phyloP scores from a whole-genome alignment of 2,329 filamentous ascomycete species.

The Colletotrichum sp. region DNA sequence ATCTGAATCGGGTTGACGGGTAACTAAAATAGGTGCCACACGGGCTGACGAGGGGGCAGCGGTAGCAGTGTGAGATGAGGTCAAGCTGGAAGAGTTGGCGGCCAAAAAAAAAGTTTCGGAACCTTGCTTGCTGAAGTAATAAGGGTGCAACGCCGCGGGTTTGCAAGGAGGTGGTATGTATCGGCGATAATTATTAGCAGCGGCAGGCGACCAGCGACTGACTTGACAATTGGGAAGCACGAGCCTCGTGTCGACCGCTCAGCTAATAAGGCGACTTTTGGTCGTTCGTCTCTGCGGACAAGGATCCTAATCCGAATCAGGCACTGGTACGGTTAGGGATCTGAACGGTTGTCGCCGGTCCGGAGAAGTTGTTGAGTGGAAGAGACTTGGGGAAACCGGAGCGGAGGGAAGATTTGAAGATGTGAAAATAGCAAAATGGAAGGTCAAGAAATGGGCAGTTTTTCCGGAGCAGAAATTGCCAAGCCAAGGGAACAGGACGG shows the following conservation, averaged over 20 bases:
- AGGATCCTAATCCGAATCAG: neutral
- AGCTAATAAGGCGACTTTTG: neutral
- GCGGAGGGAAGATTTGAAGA: neutral
- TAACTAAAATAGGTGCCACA: conserved; percentile 23
- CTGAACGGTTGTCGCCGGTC: neutral
- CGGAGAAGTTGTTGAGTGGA: neutral
- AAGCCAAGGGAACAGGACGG: neutral
- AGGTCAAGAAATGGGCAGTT: neutral
- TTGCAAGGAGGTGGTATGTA: neutral
- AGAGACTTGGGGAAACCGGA: neutral
- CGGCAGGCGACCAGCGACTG: neutral
- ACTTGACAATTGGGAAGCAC: neutral
- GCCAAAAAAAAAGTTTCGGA: conserved; percentile 12
- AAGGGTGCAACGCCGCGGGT: neutral
- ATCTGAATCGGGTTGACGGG: conserved; percentile 17
- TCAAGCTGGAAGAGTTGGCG: neutral
- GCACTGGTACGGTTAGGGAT: neutral
- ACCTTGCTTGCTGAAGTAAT: conserved; percentile 21
- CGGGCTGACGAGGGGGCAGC: conserved; percentile 10
- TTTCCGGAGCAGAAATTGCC: conserved; percentile 2
- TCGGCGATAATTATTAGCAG: neutral
- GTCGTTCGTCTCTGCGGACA: neutral
- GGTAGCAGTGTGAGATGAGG: neutral
- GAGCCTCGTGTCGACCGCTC: neutral
- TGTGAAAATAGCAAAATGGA: neutral